Evolutionary conservation across 192 early-diverging fungal genomes (phyloP), one percentile per base, ranked within the genome.

Genomic region (Entomortierella parvispora): DNA sequence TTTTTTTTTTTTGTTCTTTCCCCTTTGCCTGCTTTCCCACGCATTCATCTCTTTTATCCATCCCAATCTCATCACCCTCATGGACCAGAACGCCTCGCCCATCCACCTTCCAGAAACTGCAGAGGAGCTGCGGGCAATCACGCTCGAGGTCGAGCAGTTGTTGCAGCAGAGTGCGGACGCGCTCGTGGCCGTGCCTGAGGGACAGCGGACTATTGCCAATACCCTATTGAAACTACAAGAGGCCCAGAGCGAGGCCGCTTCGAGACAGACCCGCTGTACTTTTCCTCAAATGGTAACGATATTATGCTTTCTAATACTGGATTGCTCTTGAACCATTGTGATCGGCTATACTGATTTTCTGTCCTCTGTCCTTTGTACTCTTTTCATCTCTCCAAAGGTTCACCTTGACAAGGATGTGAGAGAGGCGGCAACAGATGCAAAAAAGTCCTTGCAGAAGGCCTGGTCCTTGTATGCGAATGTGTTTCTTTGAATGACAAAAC

Each of bases 401-500:
- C 65, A 68, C 43, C 26, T 77, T 26, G 84, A 91, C 59, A 86
- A 84, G 68, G 84, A 76, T 37, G 83, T 91, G 9, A 87, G 91
- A 57, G 91, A 90, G 23, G 91, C 91, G 25, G 84, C 89, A 28
- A 85, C 85, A 37, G 87, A 81, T 11, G 90, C 87, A 10, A 88
- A 90, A 56, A 84, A 87, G 50, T 72, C 68, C 31, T 83, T 87
- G 55, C 87, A 92, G 43, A 87, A 85, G 10, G 89, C 91, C 33
- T 84, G 85, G 62, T 90, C 91, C 49, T 88, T 90, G 69, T 89
- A 87, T 42, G 64, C 63, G 34, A 85, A 86, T 85, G 84, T 86
- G 58, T 43, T 32, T 20, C 20, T 56, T 22, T 9, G 12, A 4
- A 29, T 28, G 28, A 53, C 28, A 53, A 31, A 18, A 11, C n/a